Base-by-base conservation (phyloP, 2,329 filamentous ascomycete species). In the Epichloe gansuensis region DNA sequence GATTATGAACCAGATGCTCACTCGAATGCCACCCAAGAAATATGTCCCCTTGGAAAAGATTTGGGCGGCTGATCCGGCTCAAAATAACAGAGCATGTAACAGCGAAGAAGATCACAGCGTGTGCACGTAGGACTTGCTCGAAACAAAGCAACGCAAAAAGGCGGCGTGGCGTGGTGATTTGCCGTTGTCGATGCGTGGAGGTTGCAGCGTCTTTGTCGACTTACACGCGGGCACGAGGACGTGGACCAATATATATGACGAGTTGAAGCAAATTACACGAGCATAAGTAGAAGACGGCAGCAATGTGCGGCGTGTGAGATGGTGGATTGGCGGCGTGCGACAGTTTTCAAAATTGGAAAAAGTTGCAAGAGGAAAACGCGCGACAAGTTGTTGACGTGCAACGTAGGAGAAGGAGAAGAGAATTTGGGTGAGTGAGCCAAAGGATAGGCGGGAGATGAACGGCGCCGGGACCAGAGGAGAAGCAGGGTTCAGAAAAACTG, bases 221-320 rank as follows among this genome's bases (percentile, higher is more conserved):
- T 67, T 67, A 67, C 63, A 67, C 64, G 63, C 57, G 52, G 59
- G 48, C 53, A 54, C 50, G 28, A 52, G 49, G 51, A 52, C 49
- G 51, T 54, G 44, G 55, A 55, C 57, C 46, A 48, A 52, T 54
- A 38, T 37, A 35, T 46, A 42, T 45, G 25, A 21, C 28, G 34
- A 28, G 17, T 37, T 35, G 25, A 44, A 46, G 47, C 41, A 34
- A 12, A 46, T 44, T 37, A 50, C 34, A 47, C 28, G 37, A 48
- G 42, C 42, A 49, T 44, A 50, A 45, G 28, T 31, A 31, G 8
- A 34, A 54, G 21, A 31, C 37, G 35, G 52, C 52, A 46, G 37
- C 52, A 48, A 51, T 49, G 47, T 41, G 41, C 50, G 58, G 35
- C 52, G 56, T 48, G 55, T 50, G 48, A 35, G 45, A 51, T 34